Conservation (phyloP, 2,329 filamentous ascomycete genomes). For the Fusarium continuum region DNA sequence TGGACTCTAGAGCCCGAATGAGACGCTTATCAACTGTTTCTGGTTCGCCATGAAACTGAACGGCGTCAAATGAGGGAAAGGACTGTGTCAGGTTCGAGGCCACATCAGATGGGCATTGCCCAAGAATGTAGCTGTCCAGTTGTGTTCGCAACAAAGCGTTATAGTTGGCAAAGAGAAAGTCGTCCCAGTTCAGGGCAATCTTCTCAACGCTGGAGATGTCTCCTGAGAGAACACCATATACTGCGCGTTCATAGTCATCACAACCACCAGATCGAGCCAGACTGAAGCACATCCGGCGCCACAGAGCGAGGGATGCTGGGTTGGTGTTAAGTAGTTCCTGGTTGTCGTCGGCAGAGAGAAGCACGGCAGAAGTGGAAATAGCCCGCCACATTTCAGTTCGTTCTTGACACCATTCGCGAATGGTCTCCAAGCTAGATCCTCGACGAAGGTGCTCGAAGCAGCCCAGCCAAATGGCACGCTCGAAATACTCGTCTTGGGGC, state of each 20-base stretch:
- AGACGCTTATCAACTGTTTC: slow-evolving; percentile 64
- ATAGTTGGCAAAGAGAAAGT: slow-evolving; percentile 86
- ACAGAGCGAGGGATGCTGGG: slow-evolving; percentile 66
- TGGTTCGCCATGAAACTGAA: slow-evolving; percentile 68
- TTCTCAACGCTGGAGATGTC: slow-evolving; percentile 80
- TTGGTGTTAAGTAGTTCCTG: slow-evolving; percentile 50
- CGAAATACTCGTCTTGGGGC: slow-evolving; percentile 85
- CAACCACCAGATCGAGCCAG: slow-evolving; percentile 74
- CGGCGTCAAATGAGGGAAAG: slow-evolving; percentile 71
- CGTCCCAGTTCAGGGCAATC: slow-evolving; percentile 83
- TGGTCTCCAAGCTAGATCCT: slow-evolving; percentile 76
- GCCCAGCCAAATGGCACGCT: slow-evolving; percentile 90
- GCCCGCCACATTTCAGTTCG: slow-evolving; percentile 91
- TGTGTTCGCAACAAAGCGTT: slow-evolving; percentile 84
- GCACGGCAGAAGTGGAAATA: slow-evolving; percentile 78
- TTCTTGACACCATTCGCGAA: slow-evolving; percentile 87
- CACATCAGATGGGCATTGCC: slow-evolving; percentile 62
- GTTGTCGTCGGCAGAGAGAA: slow-evolving; percentile 62
- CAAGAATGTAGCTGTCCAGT: slow-evolving; percentile 76
- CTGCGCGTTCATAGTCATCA: slow-evolving; percentile 84
- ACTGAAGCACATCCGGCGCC: slow-evolving; percentile 80
- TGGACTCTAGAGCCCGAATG: slow-evolving; percentile 67
- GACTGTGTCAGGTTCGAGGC: slow-evolving; percentile 64
- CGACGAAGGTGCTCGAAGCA: slow-evolving; percentile 92
- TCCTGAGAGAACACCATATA: slow-evolving; percentile 90